Evolutionary conservation across 2,329 filamentous ascomycete species (phyloP), one percentile per base, ranked within the genome.

Genomic region (Pseudogymnoascus sp.): DNA sequence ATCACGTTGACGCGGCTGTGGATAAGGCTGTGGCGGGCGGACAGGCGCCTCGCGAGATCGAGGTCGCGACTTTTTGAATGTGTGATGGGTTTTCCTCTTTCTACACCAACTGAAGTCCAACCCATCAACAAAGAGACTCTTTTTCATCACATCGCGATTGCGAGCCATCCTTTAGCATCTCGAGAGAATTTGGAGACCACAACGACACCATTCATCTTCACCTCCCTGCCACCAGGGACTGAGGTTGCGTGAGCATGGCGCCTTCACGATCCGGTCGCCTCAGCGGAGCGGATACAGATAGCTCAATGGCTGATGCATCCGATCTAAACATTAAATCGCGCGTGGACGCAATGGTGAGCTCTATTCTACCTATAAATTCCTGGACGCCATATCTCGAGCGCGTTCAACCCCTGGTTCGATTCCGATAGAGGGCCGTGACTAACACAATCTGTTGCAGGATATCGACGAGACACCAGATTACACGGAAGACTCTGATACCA

Each of bases 391-490:
- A 59, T 58, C 14, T 19, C 33, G 23, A 33, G 16, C 31, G 21
- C 19, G 35, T 23, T 41, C 19, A 26, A 41, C 37, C 19, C 37
- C 21, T 14, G 19, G 59, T 33, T 29, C 49, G 52, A 29, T 60
- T 63, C 10, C 12, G 8, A 29, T 31, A 31, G n/a, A 21, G 14
- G 62, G 26, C 52, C 59, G 23, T 61, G 58, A 19, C 43, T 61
- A 14, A 69, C 37, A 41, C n/a, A 49, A 35, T n/a, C 41, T 23
- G 82, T 35, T 39, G 61, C 61, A 74, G 84, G 81, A 86, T 60
- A 79, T 86, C 41, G 84, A 87, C 67, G 84, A 87, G 68, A 87
- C 85, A 6, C 83, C 84, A 58, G 85, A 87, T 69, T 86, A 83
- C 70, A 85, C 83, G 64, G 85, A 87, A 68, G 85, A 87, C 66